These are phyloP conservation scores for Podospora pseudopauciseta DNA, from an alignment of 495 filamentous ascomycete species.

Conservation along the genomic window DNA sequence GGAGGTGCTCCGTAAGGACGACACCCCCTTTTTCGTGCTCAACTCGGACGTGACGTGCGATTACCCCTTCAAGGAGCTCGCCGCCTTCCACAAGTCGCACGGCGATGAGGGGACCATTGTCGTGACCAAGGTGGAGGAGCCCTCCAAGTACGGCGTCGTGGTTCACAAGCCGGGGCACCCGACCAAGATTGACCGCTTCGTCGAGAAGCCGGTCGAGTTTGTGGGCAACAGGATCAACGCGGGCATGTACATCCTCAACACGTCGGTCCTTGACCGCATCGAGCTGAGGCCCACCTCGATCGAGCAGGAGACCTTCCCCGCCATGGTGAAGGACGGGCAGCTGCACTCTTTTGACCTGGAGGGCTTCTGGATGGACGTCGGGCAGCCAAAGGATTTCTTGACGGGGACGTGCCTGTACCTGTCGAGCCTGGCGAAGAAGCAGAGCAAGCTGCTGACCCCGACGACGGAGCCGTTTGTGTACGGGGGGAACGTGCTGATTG, in stretches of 20 bases:
- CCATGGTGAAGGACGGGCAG: conserved; percentile 84
- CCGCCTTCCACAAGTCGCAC: conserved; percentile 84
- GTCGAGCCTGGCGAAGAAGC: conserved; percentile 79
- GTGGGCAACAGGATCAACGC: conserved; percentile 99
- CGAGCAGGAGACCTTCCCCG: conserved; percentile 98
- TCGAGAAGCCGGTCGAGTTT: conserved; percentile 99
- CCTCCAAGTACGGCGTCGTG: conserved; percentile 97
- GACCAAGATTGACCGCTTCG: conserved; percentile 95
- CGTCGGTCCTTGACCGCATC: conserved; percentile 82
- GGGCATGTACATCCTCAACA: conserved; percentile 98
- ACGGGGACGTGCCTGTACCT: conserved; percentile 96
- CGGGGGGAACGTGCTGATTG: conserved; percentile 95
- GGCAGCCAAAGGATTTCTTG: conserved; percentile 98
- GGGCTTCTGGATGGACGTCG: conserved; percentile 99
- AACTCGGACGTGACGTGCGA: conserved; percentile 99
- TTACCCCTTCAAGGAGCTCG: conserved; percentile 88
- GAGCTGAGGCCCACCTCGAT: conserved; percentile 98
- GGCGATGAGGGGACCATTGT: conserved; percentile 97
- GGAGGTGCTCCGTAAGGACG: conserved; percentile 87
- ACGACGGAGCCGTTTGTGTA: conserved; percentile 76
- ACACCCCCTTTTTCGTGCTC: conserved; percentile 95
- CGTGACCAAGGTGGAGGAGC: conserved; percentile 99
- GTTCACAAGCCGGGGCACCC: conserved; percentile 95
- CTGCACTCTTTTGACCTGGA: conserved; percentile 98
- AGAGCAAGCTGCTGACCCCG: conserved; percentile 77